A percentile compares a stretch with the other conserved stretches of the same genome.
Evolutionary conservation across 352 stramenopile species (phyloP).

Genomic region (Phytophthora idaei): DNA sequence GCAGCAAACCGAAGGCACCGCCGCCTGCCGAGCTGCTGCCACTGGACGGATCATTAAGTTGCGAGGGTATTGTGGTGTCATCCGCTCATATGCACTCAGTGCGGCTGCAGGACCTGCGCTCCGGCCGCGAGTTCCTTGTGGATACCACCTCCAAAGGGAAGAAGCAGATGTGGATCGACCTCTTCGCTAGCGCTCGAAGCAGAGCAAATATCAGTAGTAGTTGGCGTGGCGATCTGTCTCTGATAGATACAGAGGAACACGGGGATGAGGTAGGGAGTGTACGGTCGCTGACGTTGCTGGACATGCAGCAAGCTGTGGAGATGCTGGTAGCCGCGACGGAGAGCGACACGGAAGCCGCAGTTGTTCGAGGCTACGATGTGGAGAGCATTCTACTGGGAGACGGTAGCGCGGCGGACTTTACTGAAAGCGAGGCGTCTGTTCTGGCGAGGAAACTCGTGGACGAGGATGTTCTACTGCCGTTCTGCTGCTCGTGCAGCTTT

Average conservation of each 20-base stretch:
- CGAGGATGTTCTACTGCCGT: conserved; percentile 34
- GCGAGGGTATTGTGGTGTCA: conserved; percentile 64
- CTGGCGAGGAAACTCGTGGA: conserved; percentile 32
- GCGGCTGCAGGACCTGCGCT: conserved; percentile 49
- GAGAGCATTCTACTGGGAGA: conserved; percentile 35
- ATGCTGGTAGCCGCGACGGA: conserved; percentile 37
- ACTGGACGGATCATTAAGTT: conserved; percentile 49
- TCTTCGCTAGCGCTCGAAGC: conserved; percentile 41
- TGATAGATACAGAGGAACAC: conserved; percentile 4
- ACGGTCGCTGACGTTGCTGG: conserved; percentile 15
- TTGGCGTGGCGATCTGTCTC: conserved; percentile 16
- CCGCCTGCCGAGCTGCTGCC: conserved; percentile 34
- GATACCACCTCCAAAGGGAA: conserved; percentile 46
- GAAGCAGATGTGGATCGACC: conserved; percentile 65
- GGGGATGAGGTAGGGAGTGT: neutral
- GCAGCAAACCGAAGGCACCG: conserved; percentile 15
- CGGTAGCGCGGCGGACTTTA: conserved; percentile 25
- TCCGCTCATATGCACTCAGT: conserved; percentile 66
- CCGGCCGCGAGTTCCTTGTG: conserved; percentile 49
- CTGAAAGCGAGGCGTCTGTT: conserved; percentile 16
- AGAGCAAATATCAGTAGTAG: conserved; percentile 27
- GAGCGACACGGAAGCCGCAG: conserved; percentile 16
- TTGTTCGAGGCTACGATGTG: conserved; percentile 42
- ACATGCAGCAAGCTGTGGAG: conserved; percentile 34
- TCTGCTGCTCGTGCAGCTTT: conserved; percentile 40